These are phyloP conservation scores for Clavariopsis aquatica DNA, from an alignment of 495 filamentous ascomycete genomes.

Conservation along the genomic window DNA sequence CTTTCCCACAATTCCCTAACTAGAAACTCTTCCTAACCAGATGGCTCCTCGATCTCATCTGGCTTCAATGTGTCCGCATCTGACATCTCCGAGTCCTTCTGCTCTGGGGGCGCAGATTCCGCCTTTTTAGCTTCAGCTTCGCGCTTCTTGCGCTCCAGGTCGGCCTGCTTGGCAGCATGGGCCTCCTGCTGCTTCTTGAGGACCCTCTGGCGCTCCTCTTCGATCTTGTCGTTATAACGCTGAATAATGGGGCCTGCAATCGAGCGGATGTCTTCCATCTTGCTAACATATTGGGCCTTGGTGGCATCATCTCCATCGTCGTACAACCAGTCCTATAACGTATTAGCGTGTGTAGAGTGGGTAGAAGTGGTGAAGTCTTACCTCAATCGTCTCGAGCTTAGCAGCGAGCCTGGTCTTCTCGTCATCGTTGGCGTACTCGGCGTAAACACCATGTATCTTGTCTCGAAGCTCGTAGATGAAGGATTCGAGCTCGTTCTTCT, in stretches of 20 bases:
- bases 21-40: constrained; percentile 16
- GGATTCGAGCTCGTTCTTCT: constrained; percentile 98
- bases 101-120: constrained; percentile 50
- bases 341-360: constrained; percentile 13
- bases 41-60: constrained; percentile 45
- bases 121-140: constrained; percentile 68
- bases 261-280: constrained; percentile 93
- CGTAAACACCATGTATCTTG: constrained; percentile 88
- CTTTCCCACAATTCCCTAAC: constrained; percentile 2
- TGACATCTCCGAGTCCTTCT: constrained; percentile 48
- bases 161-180: constrained; percentile 46
- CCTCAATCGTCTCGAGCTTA: constrained; percentile 81
- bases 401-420: constrained; percentile 83
- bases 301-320: constrained; percentile 95
- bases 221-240: constrained; percentile 90
- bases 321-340: constrained; percentile 88
- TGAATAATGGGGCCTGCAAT: constrained; percentile 89
- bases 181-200: constrained; percentile 76
- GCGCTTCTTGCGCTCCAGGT: constrained; percentile 71
- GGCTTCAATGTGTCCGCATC: constrained; percentile 45
- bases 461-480: constrained; percentile 95
- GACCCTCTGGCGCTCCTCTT: constrained; percentile 79
- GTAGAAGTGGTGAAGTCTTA: constrained; percentile 49
- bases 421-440: constrained; percentile 84
- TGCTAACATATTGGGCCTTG: constrained; percentile 88